Base-by-base conservation (phyloP, 1,139 yeast species). In the Diutina ranongensis region DNA sequence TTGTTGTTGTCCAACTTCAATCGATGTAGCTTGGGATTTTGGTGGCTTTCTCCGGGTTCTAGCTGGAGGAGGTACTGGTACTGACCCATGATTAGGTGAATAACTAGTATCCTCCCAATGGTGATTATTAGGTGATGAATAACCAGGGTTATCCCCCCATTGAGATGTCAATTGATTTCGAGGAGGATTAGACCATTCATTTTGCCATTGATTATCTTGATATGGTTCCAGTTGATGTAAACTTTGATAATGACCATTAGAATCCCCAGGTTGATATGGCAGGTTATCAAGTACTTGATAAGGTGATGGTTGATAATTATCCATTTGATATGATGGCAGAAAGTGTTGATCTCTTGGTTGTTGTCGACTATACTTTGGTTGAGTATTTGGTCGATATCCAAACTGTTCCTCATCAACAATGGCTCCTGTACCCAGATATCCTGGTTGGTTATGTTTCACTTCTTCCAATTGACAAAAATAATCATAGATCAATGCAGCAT, bases 401-500 rank as follows among this genome's bases (percentile, higher is more conserved):
- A 38, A 38, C 33, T 7, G 21, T 32, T 38, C 32, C 32, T 38
- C 42, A 18, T 22, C 16, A 3, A 25, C 32, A 4, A 38, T n/a
- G 2, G 42, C 19, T 4, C 42, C 42, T 10, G 32, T 19, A 2
- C 42, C 42, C 21, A 12, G 28, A 18, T 38, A 38, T 7, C 42
- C 32, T 2, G 42, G 21, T 3, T 13, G 7, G 12, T 38, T 22
- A 5, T 10, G 32, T 15, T 25, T 57, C 44, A 64, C 63, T 32
- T 65, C 52, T 0, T 72, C 68, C 47, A 65, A 54, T 45, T 65
- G 62, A n/a, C 62, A 59, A 45, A 77, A 57, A 49, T 65, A 68
- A 22, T 69, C 71, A 58, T 79, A 87, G 7, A 86, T 70, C 55
- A 85, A 56, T 0, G 88, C 87, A 0, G 95, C 94, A 60, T 88